Evolutionary conservation across 331 rosid genomes (phyloP).

Genomic region (Malus hybrid): DNA sequence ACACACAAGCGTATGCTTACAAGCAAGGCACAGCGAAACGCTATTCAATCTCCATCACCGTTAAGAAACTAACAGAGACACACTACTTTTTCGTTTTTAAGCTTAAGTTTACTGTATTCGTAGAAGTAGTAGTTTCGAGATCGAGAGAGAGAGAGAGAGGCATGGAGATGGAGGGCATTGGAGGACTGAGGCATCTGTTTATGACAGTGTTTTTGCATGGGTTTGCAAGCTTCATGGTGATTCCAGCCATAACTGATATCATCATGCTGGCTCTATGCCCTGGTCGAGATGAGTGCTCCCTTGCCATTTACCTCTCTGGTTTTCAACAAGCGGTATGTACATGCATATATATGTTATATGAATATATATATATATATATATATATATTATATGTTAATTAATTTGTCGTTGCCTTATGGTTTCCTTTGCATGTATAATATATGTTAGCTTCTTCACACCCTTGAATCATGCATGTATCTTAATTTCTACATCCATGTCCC

Average conservation of each 20-base stretch:
- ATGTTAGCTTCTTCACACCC: background rate
- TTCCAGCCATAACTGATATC: conserved; percentile 60
- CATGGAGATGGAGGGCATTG: conserved; percentile 12
- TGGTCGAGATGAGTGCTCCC: conserved; percentile 58
- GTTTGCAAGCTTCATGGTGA: conserved; percentile 13
- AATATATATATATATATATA: no score
- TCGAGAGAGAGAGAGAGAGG: background rate
- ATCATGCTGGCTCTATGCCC: conserved; percentile 76
- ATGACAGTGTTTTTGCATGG: conserved; percentile 51
- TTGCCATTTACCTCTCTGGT: conserved; percentile 81
- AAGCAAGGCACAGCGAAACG: background rate
- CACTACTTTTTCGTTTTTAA: background rate
- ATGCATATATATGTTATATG: no score
- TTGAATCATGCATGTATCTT: background rate
- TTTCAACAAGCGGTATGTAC: conserved; percentile 63
- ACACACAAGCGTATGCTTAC: background rate
- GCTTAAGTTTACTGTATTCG: background rate
- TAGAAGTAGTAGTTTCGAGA: background rate
- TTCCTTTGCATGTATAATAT: background rate
- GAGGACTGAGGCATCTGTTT: conserved; percentile 39
- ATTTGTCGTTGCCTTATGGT: background rate
- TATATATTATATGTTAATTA: no score
- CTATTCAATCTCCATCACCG: background rate
- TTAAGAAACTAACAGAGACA: background rate
- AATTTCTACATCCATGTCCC: background rate